Percentiles rank a stretch among this genome's conserved stretches.
Evolutionary conservation across 2,329 filamentous ascomycete genomes (phyloP).

Genomic region (Fusarium sp.): DNA sequence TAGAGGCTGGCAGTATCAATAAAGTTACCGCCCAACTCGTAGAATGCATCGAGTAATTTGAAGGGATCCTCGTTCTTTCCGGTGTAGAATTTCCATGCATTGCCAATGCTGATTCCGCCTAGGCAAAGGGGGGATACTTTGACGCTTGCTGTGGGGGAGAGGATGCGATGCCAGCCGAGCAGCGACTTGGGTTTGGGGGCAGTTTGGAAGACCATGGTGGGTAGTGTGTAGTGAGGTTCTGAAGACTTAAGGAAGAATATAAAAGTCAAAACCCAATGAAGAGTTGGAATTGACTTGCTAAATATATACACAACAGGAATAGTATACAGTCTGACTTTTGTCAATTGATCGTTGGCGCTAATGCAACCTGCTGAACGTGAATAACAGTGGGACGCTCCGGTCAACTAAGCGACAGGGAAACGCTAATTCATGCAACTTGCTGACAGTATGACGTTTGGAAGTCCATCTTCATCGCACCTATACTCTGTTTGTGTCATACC

Average conservation of each 20-base stretch:
- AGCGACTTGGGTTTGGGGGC: not conserved
- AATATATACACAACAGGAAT: not conserved
- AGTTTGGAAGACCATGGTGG: not conserved
- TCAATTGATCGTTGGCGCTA: not conserved
- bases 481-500: no score
- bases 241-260: accelerated
- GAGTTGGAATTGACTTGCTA: accelerated
- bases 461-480: no score
- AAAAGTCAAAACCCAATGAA: no score
- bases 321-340: accelerated
- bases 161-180: not conserved
- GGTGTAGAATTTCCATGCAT: not conserved
- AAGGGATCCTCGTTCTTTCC: not conserved
- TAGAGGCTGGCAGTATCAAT: not conserved
- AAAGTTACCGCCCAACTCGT: not conserved
- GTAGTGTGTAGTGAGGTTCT: not conserved
- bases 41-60: not conserved
- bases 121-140: not conserved
- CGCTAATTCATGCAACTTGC: not conserved
- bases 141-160: not conserved
- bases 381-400: accelerated
- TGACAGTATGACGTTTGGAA: not conserved
- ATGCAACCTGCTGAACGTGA: not conserved
- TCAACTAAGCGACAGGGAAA: not conserved
- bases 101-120: not conserved